These are phyloP conservation scores for Sarcodon sp. DNA, from an alignment of 768 basidiomycete species.

Conservation along the genomic window DNA sequence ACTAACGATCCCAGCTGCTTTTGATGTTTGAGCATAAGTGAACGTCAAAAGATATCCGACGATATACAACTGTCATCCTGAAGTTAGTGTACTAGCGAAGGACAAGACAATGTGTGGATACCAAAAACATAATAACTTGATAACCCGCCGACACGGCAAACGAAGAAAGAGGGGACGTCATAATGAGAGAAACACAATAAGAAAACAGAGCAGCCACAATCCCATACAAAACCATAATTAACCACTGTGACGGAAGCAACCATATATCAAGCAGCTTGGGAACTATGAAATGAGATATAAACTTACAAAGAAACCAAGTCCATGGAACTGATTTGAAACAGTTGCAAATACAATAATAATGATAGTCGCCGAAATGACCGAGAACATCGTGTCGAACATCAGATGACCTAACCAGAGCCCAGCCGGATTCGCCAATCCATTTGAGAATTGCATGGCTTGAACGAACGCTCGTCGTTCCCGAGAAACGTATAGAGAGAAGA, in stretches of 20 bases:
- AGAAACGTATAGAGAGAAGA: slow-evolving; percentile 68
- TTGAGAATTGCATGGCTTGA: slow-evolving; percentile 74
- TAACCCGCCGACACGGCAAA: slow-evolving; percentile 65
- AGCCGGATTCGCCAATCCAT: slow-evolving; percentile 55
- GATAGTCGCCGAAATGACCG: slow-evolving; percentile 46
- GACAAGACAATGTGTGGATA: slow-evolving; percentile 21
- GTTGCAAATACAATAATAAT: slow-evolving; percentile 49
- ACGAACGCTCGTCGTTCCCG: slow-evolving; percentile 59
- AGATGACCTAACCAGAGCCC: slow-evolving; percentile 75
- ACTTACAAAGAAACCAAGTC: slow-evolving; percentile 50
- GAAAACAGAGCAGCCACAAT: slow-evolving; percentile 56
- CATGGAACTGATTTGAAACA: slow-evolving; percentile 50
- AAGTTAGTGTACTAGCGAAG: neutral
- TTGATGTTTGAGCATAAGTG: slow-evolving; percentile 55
- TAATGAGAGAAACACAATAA: slow-evolving; percentile 49
- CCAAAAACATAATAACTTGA: slow-evolving; percentile 60
- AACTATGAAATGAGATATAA: slow-evolving; percentile 7
- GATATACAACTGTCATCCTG: slow-evolving; percentile 40
- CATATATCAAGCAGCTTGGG: neutral
- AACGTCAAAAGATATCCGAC: slow-evolving; percentile 58
- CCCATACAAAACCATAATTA: slow-evolving; percentile 59
- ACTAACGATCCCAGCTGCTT: slow-evolving; percentile 39
- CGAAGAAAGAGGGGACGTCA: slow-evolving; percentile 54
- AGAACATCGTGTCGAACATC: slow-evolving; percentile 54
- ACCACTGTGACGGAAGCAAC: slow-evolving; percentile 35